These are phyloP conservation scores for Coriolopsis trogii DNA, from an alignment of 1,284 basidiomycete species.

Conservation along the genomic window DNA sequence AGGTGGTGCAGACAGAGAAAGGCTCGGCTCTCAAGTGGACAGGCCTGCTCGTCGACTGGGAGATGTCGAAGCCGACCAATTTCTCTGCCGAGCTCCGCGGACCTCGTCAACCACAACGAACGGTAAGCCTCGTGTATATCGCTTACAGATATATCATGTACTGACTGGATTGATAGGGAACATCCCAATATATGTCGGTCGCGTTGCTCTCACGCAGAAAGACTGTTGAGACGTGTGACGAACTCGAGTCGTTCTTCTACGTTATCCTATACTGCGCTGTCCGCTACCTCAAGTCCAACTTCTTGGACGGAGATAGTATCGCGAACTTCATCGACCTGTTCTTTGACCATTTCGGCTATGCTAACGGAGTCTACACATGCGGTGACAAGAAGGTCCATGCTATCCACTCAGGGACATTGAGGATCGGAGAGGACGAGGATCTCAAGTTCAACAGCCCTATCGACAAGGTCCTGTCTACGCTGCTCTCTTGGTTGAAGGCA, in stretches of 20 bases:
- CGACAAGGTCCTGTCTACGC: background rate
- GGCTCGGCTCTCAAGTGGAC: background rate
- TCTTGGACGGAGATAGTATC: background rate
- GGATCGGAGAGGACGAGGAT: background rate
- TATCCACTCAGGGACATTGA: background rate
- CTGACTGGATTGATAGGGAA: background rate
- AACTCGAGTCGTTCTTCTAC: slow-evolving; percentile 13
- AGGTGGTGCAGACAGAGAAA: background rate
- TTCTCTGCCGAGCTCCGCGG: background rate
- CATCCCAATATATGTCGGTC: slow-evolving; percentile 7
- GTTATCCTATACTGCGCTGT: slow-evolving; percentile 7
- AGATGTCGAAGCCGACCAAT: slow-evolving; percentile 6
- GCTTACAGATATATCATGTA: background rate
- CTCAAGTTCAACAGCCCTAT: background rate
- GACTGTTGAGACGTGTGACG: background rate
- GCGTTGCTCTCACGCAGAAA: background rate
- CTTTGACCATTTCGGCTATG: background rate
- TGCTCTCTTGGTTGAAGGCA: background rate
- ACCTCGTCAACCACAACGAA: background rate
- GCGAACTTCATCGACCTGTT: background rate
- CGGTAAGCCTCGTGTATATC: background rate
- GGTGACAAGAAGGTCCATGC: background rate
- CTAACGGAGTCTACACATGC: background rate
- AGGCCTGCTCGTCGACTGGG: slow-evolving; percentile 15
- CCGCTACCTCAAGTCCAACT: slow-evolving; percentile 2